Evolutionary conservation across 2,329 filamentous ascomycete species (phyloP), one percentile per base, ranked within the genome.

Genomic region (Aureobasidium sp.): DNA sequence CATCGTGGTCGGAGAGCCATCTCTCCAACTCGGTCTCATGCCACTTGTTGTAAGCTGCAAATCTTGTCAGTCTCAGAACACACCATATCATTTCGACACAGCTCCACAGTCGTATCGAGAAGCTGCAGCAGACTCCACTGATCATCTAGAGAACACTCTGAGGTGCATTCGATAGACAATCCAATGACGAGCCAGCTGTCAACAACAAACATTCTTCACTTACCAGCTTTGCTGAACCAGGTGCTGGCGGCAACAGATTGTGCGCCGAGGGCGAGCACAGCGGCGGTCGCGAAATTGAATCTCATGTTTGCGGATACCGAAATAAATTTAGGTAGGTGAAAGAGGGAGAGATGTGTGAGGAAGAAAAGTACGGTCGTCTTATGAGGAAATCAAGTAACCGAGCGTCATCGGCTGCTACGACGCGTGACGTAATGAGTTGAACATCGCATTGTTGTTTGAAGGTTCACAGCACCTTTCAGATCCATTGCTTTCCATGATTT

Each of bases 21-120:
- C 92, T 85, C 79, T 99, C 93, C 33, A 99, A 85, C 81, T 99
- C 94, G 24, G 90, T 96, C 80, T 97, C 88, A 70, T 97, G 93
- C 94, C 94, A 99, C 75, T 94, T 97, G 79, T 97, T 97, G 82
- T 97, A 97, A 17, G 88, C 93, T 96, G 71, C 53, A 48, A 48
- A 48, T n/a, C 9, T 33, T 45, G 59, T 54, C 39, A 61, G 59
- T 15, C 17, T 17, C 59, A 47, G 42, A 27, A 17, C 22, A n/a
- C 31, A 14, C 7, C 14, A 39, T 1, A 6, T 14, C 11, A 7
- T 8, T 2, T 31, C 31, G 17, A 60, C 12, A 15, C n/a, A 19
- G 22, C 42, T 35, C 11, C 7, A 45, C 1, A 44, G 19, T 4
- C 17, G 12, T 14, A 3, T 35, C 7, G 24, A 48, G n/a, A 60